A percentile compares a stretch with the other conserved stretches of the same genome.
Evolutionary conservation across 2,329 filamentous ascomycete genomes (phyloP).

Genomic region (Cercospora canescens): DNA sequence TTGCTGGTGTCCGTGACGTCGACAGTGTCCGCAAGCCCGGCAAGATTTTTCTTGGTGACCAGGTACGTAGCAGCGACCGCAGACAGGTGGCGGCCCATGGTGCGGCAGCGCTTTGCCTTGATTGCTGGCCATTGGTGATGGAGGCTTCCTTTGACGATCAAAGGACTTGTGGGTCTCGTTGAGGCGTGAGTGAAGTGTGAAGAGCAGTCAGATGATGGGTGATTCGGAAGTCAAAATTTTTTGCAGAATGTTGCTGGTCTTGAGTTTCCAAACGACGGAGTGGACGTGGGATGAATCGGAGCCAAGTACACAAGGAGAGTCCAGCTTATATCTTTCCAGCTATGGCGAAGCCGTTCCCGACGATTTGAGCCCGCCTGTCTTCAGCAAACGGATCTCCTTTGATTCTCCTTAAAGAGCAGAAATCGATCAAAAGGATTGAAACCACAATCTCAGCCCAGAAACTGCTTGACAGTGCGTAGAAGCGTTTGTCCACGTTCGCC

Average conservation of each 20-base stretch:
- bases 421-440: background rate
- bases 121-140: background rate
- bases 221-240: background rate
- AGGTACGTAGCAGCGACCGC: background rate
- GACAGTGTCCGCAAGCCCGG: background rate
- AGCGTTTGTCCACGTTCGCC: background rate
- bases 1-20: background rate
- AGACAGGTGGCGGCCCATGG: background rate
- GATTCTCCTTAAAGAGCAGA: background rate
- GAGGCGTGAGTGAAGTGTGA: background rate
- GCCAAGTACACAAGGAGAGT: background rate
- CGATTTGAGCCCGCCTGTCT: background rate
- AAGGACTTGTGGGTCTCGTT: background rate
- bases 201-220: background rate
- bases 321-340: background rate
- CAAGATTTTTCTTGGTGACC: background rate
- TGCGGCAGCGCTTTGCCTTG: background rate
- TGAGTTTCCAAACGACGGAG: background rate
- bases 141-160: background rate
- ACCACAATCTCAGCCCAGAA: background rate
- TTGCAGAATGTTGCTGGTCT: background rate
- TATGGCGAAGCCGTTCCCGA: background rate
- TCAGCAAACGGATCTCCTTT: background rate
- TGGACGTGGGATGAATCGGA: background rate
- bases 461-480: background rate